Base-by-base conservation (phyloP, 2,329 filamentous ascomycete species). In the Phyllachora maydis region DNA sequence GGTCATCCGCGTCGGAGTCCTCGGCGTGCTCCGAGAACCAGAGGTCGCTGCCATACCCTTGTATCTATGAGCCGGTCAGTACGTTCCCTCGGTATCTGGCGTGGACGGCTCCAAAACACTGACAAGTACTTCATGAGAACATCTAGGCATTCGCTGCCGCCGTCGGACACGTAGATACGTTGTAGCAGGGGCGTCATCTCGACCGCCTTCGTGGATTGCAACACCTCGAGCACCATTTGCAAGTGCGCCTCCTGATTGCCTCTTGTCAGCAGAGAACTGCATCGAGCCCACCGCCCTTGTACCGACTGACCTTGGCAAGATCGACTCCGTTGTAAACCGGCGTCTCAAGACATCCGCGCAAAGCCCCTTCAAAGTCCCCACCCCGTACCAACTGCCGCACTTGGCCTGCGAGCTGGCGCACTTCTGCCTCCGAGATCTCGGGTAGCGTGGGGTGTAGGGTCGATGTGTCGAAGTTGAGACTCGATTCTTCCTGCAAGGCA, bases 81-180 rank as follows among this genome's bases (percentile, higher is more conserved):
- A 6, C 16, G n/a, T n/a, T n/a, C n/a, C n/a, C n/a, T n/a, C n/a
- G n/a, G n/a, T n/a, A n/a, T n/a, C n/a, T n/a, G n/a, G n/a, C n/a
- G n/a, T n/a, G n/a, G 12, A 27, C 20, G 59, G 14, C 75, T 40
- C 66, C 92, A 70, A 93, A 59, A 52, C 93, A n/a, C 75, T 41
- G 66, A 93, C 70, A 93, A 59, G 52, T 93, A 98, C 57, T 98
- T 98, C 78, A 92, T 92, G 46, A 98, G 55, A 24, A 85, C 81
- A 47, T 98, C 88, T 35, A 91, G 55, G 30, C 77, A 63, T 50
- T 95, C 88, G 30, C 67, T 68, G 14, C 88, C 88, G 30, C 77
- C 77, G 23, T 76, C 67, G 8, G 72, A 69, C 29, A 56, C 57
- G 52, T 88, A 82, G 40, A 95, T 75, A 28, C 71, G 66, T 50